phyloP scores from a whole-genome alignment of 73 alveolate genomes.

The Stentor roeselii region DNA sequence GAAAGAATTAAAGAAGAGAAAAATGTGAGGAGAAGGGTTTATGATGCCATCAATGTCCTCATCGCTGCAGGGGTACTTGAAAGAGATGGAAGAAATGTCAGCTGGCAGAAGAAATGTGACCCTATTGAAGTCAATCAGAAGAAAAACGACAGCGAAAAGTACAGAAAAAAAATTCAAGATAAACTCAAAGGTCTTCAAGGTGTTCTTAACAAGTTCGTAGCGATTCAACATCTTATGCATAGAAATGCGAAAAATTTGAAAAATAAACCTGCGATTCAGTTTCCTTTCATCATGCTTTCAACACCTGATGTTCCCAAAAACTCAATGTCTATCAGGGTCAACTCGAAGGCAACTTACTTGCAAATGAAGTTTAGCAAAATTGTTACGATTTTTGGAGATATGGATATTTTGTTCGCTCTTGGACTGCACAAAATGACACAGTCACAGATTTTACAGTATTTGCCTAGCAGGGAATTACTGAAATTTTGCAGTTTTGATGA shows the following conservation, averaged over 20 bases:
- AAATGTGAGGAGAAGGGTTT: not conserved
- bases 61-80: not conserved
- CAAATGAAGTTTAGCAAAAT: not conserved
- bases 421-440: not conserved
- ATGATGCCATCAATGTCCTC: not conserved
- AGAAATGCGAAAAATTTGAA: not conserved
- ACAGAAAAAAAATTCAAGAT: not conserved
- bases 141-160: not conserved
- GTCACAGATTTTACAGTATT: not conserved
- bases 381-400: not conserved
- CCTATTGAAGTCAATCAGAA: not conserved
- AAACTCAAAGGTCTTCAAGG: not conserved
- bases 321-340: not conserved
- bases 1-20: slow-evolving; percentile 5
- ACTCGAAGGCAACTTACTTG: not conserved
- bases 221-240: not conserved
- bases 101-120: not conserved
- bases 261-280: not conserved
- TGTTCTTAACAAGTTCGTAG: not conserved
- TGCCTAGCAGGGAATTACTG: slow-evolving; percentile 1
- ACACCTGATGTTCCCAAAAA: not conserved
- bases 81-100: not conserved
- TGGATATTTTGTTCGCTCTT: not conserved
- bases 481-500: not conserved
- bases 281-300: not conserved